Conservation (phyloP, 225 moss, liverwort and hornwort genomes). For the Asterella californica region DNA sequence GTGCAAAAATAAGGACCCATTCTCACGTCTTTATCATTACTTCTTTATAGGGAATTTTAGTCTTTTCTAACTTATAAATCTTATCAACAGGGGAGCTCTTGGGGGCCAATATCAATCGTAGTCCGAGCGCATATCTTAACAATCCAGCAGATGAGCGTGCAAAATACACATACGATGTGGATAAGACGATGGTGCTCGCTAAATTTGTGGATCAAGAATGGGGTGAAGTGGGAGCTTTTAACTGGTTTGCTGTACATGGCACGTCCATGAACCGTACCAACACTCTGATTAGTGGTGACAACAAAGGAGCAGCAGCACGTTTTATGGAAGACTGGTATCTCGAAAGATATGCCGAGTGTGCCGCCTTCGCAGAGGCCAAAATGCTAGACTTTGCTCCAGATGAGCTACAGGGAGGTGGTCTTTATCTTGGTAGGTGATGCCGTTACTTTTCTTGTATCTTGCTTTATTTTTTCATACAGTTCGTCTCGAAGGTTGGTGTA, state of each 20-base stretch:
- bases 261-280: slow-evolving; percentile 99
- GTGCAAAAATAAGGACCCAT: too few relatives aligned
- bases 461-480: not conserved
- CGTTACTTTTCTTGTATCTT: not conserved
- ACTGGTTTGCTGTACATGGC: slow-evolving; percentile 97
- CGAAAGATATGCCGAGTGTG: slow-evolving; percentile 22
- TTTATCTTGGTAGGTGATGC: slow-evolving; percentile 11
- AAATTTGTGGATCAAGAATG: slow-evolving; percentile 95
- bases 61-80: not conserved
- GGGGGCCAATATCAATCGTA: slow-evolving; percentile 90
- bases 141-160: slow-evolving; percentile 91
- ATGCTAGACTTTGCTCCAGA: slow-evolving; percentile 35
- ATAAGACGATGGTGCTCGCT: slow-evolving; percentile 77
- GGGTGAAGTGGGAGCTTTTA: slow-evolving; percentile 89
- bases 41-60: not conserved
- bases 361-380: slow-evolving; percentile 34
- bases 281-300: slow-evolving; percentile 86
- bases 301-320: slow-evolving; percentile 93
- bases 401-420: slow-evolving; percentile 33
- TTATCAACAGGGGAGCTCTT: slow-evolving; percentile 60
- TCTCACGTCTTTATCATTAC: too few relatives aligned
- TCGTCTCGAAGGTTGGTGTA: not conserved
- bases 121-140: slow-evolving; percentile 87
- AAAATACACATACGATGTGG: slow-evolving; percentile 68
- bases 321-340: slow-evolving; percentile 97